phyloP scores from a whole-genome alignment of 1,284 basidiomycete genomes.

The Cryptococcus hybrid region DNA sequence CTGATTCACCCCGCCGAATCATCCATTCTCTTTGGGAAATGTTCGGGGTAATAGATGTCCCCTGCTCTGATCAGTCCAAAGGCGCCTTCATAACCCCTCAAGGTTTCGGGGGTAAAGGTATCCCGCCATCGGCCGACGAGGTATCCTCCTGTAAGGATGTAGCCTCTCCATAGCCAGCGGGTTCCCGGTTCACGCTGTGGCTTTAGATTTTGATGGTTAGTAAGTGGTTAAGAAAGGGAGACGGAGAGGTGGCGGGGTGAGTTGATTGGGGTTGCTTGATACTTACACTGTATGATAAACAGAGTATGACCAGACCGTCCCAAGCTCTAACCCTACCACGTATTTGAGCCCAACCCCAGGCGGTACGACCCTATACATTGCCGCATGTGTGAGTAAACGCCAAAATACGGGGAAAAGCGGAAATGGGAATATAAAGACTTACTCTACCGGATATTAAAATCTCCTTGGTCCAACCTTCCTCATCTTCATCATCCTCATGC shows the following conservation, averaged over 20 bases:
- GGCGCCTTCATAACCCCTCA: conserved; percentile 42
- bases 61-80: conserved; percentile 41
- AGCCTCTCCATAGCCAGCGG: conserved; percentile 48
- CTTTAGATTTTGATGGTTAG: no score
- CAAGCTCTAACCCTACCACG: conserved; percentile 47
- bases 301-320: conserved; percentile 46
- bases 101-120: conserved; percentile 37
- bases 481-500: conserved; percentile 30
- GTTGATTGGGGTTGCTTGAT: background rate
- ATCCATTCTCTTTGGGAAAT: conserved; percentile 32
- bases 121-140: conserved; percentile 49
- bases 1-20: conserved; percentile 24
- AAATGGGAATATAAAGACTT: conserved; percentile 7
- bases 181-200: conserved; percentile 30
- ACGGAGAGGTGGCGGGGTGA: no score
- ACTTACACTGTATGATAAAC: conserved; percentile 27
- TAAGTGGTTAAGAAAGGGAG: no score
- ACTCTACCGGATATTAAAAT: conserved; percentile 44
- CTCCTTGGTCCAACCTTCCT: conserved; percentile 49
- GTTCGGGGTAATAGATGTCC: conserved; percentile 33
- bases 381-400: background rate
- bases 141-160: conserved; percentile 44
- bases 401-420: background rate
- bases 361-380: conserved; percentile 16
- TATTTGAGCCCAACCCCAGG: conserved; percentile 38